Evolutionary conservation across 2,329 filamentous ascomycete species (phyloP), one percentile per base, ranked within the genome.

Genomic region (Aspergillus alliaceus): DNA sequence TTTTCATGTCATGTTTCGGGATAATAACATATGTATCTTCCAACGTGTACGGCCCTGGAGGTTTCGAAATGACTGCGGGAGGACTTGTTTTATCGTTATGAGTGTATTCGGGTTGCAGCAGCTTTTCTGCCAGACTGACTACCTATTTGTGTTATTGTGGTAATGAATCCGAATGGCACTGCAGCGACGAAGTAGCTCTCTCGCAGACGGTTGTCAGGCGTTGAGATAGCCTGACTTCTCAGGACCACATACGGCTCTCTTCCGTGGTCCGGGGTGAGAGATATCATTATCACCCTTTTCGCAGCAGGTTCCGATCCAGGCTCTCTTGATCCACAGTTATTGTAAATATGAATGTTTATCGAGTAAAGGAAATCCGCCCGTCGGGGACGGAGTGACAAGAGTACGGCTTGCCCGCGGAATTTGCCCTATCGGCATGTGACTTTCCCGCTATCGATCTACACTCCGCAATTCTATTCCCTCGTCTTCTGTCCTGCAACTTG

Each of bases 341-440:
- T n/a, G n/a, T n/a, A n/a, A n/a, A n/a, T n/a, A n/a, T n/a, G n/a
- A n/a, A n/a, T n/a, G n/a, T n/a, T n/a, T n/a, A n/a, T n/a, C n/a
- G n/a, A n/a, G n/a, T n/a, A n/a, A n/a, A 24, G 6, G 37, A 52
- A 47, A 20, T 54, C 54, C 56, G 6, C 7, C 22, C 22, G 5
- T 2, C 12, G 39, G 14, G 14, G 34, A 37, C 34, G 14, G 15
- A n/a, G n/a, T n/a, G n/a, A n/a, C 34, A 53, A 58, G 59, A 42
- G 54, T 60, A 53, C 22, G 20, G 59, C 59, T 65, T 62, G 20
- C 58, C 64, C 51, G 58, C 54, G 61, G 54, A 57, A 62, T 58
- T 64, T 44, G 15, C 31, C 69, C 67, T 75, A 75, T 75, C 72
- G 25, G 22, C 71, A 75, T 68, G 70, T 75, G 72, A 75, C 63